These are phyloP conservation scores for Solioccasus polychromus DNA, from an alignment of 768 basidiomycete genomes.

Conservation along the genomic window DNA sequence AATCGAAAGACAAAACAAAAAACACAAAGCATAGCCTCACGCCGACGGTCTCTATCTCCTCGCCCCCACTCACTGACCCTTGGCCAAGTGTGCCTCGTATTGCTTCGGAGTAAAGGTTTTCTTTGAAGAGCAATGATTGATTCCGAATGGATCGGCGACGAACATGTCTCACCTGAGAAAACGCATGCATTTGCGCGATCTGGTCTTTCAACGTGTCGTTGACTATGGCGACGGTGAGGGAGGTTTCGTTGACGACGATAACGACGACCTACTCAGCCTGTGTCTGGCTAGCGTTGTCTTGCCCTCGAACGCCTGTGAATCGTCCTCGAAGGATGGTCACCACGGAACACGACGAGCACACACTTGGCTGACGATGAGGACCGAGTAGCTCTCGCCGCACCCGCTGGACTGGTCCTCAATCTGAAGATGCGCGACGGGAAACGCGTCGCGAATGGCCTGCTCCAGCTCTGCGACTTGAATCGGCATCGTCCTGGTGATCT, in stretches of 20 bases:
- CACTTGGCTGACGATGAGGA: constrained; percentile 77
- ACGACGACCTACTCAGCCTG: constrained; percentile 53
- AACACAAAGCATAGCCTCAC: background rate
- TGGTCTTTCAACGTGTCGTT: constrained; percentile 73
- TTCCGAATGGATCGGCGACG: background rate
- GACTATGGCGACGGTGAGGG: constrained; percentile 42
- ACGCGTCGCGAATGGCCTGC: constrained; percentile 55
- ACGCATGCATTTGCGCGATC: constrained; percentile 82
- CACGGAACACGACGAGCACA: constrained; percentile 14
- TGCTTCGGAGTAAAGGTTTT: constrained; percentile 74
- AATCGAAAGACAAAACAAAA: background rate
- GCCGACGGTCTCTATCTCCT: background rate
- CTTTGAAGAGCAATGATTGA: constrained; percentile 32
- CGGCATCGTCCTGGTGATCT: constrained; percentile 47
- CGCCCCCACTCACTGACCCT: constrained; percentile 16
- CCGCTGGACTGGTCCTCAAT: constrained; percentile 77
- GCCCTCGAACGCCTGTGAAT: constrained; percentile 65
- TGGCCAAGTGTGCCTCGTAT: constrained; percentile 49
- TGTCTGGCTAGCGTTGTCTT: constrained; percentile 79
- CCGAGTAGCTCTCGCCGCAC: constrained; percentile 75
- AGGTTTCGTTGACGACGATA: background rate
- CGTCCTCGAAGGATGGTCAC: constrained; percentile 1
- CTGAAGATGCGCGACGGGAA: constrained; percentile 65
- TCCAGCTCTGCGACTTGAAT: constrained; percentile 57
- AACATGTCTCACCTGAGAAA: constrained; percentile 65